Conservation (phyloP, 2,329 filamentous ascomycete species). For the Aspergillus novofumigatus region DNA sequence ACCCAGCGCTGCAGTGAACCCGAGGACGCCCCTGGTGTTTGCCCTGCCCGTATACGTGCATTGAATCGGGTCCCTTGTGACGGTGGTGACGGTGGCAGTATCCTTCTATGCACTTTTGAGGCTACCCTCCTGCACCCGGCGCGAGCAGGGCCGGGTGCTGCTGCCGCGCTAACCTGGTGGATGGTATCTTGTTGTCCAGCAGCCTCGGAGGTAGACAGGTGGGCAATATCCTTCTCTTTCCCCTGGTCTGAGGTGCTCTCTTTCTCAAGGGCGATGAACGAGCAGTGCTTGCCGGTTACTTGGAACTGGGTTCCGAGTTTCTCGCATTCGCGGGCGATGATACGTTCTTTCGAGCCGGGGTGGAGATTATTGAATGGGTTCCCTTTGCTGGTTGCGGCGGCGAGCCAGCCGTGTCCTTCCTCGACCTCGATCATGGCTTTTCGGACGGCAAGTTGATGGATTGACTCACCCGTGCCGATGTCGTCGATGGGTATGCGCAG, state of each 20-base stretch:
- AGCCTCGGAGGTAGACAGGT: no score
- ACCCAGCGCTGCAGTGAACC: no score
- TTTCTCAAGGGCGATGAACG: conserved; percentile 64
- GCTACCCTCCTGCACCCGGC: no score
- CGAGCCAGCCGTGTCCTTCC: conserved; percentile 64
- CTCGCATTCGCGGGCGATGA: conserved; percentile 64
- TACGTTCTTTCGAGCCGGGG: conserved; percentile 51
- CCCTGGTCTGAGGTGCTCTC: background rate
- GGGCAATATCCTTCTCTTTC: background rate
- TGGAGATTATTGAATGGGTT: conserved; percentile 46
- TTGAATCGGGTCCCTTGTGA: no score
- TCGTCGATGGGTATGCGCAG: conserved; percentile 61
- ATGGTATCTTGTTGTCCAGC: no score
- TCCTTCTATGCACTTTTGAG: no score
- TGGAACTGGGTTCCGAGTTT: conserved; percentile 62
- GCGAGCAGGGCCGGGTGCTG: background rate
- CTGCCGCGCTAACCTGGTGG: background rate
- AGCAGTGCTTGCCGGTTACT: conserved; percentile 66
- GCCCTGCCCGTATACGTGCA: no score
- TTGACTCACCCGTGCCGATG: conserved; percentile 48
- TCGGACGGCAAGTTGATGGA: conserved; percentile 67
- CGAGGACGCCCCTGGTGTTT: no score
- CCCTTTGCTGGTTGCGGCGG: conserved; percentile 44
- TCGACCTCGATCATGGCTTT: conserved; percentile 67
- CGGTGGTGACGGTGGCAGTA: no score